Conservation (phyloP, 805 yeast genomes). For the Pachysolen tannophilus region DNA sequence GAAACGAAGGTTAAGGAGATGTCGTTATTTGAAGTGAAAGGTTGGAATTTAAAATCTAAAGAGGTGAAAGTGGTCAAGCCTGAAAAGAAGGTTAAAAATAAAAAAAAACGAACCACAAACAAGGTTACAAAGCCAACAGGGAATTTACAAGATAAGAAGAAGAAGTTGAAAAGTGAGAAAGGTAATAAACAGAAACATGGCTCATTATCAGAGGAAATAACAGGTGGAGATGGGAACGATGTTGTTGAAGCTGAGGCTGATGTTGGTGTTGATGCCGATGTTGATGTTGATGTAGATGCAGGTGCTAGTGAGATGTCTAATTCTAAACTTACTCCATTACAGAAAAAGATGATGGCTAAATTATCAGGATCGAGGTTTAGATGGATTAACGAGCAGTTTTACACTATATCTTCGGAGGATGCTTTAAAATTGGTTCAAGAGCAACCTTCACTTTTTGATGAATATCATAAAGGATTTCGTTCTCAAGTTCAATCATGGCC, state of each 20-base stretch:
- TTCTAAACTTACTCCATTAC: conserved; percentile 69
- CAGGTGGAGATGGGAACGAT: neutral
- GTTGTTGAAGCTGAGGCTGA: neutral
- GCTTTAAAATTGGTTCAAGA: conserved; percentile 67
- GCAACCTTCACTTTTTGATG: conserved; percentile 87
- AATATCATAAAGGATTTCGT: conserved; percentile 91
- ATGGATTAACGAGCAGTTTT: conserved; percentile 97
- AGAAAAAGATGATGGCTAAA: conserved; percentile 92
- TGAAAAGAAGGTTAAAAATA: too few relatives aligned
- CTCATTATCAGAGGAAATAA: neutral
- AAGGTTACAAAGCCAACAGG: neutral
- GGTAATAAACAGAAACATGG: neutral
- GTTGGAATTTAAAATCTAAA: neutral
- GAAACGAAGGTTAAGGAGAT: too few relatives aligned
- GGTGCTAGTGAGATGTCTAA: neutral
- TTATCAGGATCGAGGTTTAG: conserved; percentile 92
- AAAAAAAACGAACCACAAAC: too few relatives aligned
- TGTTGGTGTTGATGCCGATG: neutral
- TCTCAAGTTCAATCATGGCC: conserved; percentile 98
- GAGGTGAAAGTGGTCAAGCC: too few relatives aligned
- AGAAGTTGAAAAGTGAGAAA: neutral
- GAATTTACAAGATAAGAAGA: neutral
- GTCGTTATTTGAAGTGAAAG: neutral
- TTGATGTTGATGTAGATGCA: conserved; percentile 16
- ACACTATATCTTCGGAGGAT: conserved; percentile 71